phyloP scores from a whole-genome alignment of 352 stramenopile species.

The Saprolegnia diclina region DNA sequence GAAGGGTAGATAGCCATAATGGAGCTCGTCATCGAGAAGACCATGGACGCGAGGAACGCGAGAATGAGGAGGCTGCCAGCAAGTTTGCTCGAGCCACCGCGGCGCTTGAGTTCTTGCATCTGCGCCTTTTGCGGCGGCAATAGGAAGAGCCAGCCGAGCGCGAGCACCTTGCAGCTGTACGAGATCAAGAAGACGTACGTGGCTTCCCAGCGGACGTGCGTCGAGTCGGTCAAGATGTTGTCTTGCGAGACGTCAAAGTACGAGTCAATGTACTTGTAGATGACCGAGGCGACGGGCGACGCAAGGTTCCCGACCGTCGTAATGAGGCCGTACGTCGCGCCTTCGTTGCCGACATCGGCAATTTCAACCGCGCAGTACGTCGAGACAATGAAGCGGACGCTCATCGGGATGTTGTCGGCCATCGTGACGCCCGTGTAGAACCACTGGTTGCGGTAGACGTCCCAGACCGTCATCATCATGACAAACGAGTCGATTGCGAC shows the following conservation, averaged over 20 bases:
- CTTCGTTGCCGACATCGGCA: slow-evolving; percentile 36
- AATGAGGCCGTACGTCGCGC: slow-evolving; percentile 40
- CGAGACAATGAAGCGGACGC: slow-evolving; percentile 23
- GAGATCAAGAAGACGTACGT: slow-evolving; percentile 48
- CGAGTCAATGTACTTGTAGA: slow-evolving; percentile 59
- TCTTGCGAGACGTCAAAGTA: slow-evolving; percentile 47
- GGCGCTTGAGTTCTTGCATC: slow-evolving; percentile 18
- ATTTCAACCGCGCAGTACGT: slow-evolving; percentile 30
- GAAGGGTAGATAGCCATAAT: slow-evolving; percentile 25
- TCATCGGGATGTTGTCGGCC: slow-evolving; percentile 13
- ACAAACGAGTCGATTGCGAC: slow-evolving; percentile 20
- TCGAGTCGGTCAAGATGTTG: slow-evolving; percentile 46
- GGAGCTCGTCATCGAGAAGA: slow-evolving; percentile 7
- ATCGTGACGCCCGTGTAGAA: slow-evolving; percentile 27
- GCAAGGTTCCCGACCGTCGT: slow-evolving; percentile 46
- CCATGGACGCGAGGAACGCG: neutral
- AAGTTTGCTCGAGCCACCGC: neutral
- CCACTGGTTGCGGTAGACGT: slow-evolving; percentile 26
- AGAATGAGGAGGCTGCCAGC: slow-evolving; percentile 2
- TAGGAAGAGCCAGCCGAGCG: slow-evolving; percentile 41
- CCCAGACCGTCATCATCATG: slow-evolving; percentile 22
- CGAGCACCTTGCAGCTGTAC: slow-evolving; percentile 45
- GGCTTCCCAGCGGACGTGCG: slow-evolving; percentile 37
- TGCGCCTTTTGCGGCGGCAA: slow-evolving; percentile 38
- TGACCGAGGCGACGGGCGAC: slow-evolving; percentile 36